Evolutionary conservation across 2,329 filamentous ascomycete genomes (phyloP).

Genomic region (Colletotrichum eremochloae): DNA sequence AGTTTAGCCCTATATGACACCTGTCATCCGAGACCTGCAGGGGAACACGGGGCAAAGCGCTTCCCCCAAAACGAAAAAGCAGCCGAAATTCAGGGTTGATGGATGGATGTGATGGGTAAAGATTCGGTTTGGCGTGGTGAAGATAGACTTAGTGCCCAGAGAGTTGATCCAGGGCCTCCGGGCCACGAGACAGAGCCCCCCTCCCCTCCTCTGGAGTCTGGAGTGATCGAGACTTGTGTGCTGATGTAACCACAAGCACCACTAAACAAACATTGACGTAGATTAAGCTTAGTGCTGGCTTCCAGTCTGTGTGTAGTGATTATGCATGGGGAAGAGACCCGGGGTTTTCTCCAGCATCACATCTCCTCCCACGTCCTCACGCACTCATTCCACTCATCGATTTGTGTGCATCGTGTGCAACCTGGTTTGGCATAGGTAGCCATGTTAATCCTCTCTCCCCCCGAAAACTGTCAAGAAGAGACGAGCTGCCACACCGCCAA

Average conservation of each 20-base stretch:
- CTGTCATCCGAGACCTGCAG: slow-evolving; percentile 38
- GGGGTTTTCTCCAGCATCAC: not conserved
- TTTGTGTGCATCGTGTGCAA: no score
- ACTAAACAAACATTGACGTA: not conserved
- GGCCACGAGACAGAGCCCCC: not conserved
- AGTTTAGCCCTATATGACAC: slow-evolving; percentile 31
- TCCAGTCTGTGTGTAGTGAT: not conserved
- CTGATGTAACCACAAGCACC: not conserved
- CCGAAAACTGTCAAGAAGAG: slow-evolving; percentile 32
- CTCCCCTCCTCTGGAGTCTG: not conserved
- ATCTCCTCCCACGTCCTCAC: not conserved
- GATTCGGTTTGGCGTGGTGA: not conserved
- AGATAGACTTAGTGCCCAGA: not conserved
- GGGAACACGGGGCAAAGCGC: not conserved
- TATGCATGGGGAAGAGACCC: not conserved
- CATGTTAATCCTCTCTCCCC: not conserved
- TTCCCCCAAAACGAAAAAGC: not conserved
- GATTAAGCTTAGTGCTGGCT: not conserved
- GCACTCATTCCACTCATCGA: not conserved
- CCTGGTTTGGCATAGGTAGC: not conserved
- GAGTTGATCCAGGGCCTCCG: not conserved
- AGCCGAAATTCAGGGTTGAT: slow-evolving; percentile 15
- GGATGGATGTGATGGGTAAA: not conserved
- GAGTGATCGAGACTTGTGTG: not conserved
- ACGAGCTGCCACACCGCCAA: slow-evolving; percentile 35